Evolutionary conservation across 192 early-diverging fungal species (phyloP).

Genomic region (Physocladia obscura): DNA sequence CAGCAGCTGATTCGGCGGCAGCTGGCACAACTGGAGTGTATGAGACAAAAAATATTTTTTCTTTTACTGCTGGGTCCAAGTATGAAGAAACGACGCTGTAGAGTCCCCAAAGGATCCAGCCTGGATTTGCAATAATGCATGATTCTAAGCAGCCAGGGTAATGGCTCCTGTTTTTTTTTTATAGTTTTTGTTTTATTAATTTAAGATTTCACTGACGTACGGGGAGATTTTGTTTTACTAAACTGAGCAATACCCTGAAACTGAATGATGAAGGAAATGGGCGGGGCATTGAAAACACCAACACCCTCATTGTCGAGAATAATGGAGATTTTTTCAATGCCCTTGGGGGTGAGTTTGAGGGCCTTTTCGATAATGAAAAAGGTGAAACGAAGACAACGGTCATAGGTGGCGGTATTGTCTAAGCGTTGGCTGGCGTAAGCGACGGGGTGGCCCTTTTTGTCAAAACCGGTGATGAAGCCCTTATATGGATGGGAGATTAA

Average conservation of each 20-base stretch:
- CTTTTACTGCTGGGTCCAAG: conserved; percentile 78
- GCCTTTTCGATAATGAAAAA: conserved; percentile 80
- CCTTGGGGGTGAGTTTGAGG: conserved; percentile 41
- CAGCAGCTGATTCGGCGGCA: too few relatives aligned
- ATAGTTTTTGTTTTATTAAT: too few relatives aligned
- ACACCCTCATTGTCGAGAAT: conserved; percentile 82
- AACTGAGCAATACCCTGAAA: conserved; percentile 80
- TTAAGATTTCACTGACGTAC: too few relatives aligned
- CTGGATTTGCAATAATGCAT: conserved; percentile 68
- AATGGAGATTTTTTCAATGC: conserved; percentile 55
- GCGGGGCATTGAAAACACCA: conserved; percentile 67
- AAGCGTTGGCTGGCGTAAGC: conserved; percentile 59
- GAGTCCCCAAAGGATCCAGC: conserved; percentile 82
- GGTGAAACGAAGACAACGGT: conserved; percentile 74
- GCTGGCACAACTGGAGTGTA: too few relatives aligned
- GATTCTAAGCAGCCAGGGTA: conserved; percentile 82
- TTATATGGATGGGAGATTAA: too few relatives aligned
- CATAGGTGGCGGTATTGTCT: conserved; percentile 75
- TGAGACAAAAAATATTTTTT: conserved; percentile 82
- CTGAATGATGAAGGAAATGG: conserved; percentile 35
- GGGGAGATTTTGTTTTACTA: too few relatives aligned
- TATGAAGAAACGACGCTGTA: conserved; percentile 81
- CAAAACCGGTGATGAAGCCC: conserved; percentile 84
- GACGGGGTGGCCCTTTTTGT: conserved; percentile 70
- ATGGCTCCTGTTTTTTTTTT: conserved; percentile 75